phyloP scores from a whole-genome alignment of 108 stramenopile species.

The Ochromonas danica region DNA sequence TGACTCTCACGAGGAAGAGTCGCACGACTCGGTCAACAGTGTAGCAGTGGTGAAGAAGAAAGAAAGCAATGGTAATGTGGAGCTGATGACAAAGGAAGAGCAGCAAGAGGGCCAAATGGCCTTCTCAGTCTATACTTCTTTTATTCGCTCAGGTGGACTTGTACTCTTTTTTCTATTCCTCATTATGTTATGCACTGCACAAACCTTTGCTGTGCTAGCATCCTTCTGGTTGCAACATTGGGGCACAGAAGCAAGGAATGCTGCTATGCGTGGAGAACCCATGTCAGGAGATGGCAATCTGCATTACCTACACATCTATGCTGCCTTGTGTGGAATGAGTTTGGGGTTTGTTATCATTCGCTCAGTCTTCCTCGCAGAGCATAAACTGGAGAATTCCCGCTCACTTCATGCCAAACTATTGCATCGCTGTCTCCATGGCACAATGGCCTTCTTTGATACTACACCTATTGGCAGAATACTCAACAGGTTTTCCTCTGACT shows the following conservation, averaged over 20 bases:
- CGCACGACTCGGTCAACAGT: neutral
- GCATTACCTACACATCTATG: neutral
- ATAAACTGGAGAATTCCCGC: neutral
- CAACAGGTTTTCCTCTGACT: slow-evolving; percentile 23
- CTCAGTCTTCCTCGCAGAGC: neutral
- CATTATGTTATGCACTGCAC: neutral
- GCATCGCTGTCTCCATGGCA: neutral
- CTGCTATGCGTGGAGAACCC: neutral
- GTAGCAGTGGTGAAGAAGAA: neutral
- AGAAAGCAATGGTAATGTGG: neutral
- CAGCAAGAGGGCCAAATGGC: neutral
- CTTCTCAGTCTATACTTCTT: neutral
- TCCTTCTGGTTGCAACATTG: slow-evolving; percentile 18
- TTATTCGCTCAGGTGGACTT: neutral
- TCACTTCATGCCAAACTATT: neutral
- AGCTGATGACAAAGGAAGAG: slow-evolving; percentile 11
- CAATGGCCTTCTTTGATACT: slow-evolving; percentile 84
- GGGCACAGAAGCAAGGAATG: neutral
- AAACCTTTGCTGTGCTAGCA: neutral
- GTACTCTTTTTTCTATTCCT: slow-evolving; percentile 2
- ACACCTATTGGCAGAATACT: slow-evolving; percentile 67
- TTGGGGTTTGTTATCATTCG: neutral
- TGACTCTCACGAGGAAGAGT: neutral
- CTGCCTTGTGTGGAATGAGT: neutral
- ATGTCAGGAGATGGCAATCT: neutral